Base-by-base conservation (phyloP, 306 rosid species). In the Quercus bicolor region DNA sequence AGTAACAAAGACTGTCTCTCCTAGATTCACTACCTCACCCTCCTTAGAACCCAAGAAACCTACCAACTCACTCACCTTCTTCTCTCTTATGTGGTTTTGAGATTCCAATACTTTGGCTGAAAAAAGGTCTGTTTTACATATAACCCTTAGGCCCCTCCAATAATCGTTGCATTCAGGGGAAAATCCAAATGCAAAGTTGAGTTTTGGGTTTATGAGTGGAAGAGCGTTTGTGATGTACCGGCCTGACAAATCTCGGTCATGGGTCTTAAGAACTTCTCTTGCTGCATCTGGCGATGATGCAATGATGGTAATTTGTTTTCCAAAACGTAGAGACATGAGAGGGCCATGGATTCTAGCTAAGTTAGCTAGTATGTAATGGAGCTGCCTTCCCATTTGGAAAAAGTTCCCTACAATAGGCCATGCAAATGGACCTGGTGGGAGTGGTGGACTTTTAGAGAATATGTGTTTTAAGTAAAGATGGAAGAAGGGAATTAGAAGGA, bases 211-310 rank as follows among this genome's bases (percentile, higher is more conserved):
- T 16, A 23, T 31, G 1, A 19, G 10, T 5, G 66, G 55, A 33
- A 43, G 1, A 1, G 62, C 78, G 14, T 31, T 4, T 61, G 72
- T 6, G 28, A 70, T 29, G 23, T 79, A 73, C 18, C 77, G 52
- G 16, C 61, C 77, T 45, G 52, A 79, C 9, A 79, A 21, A 4
- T 31, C 18, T 18, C 72, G 34, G 29, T 70, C 82, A 8, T 78
- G 70, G 64, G 77, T 78, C 20, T 72, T 60, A 29, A 78, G 82
- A 11, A 78, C 72, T 45, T 59, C 64, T 20, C 69, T 26, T 8
- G 77, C 77, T 33, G 77, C 71, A 1, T 57, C n/a, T 5, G 82
- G 82, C 7, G 77, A 72, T 23, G 82, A 78, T 9, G 57, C 82
- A 29, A 78, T 56, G 18, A 78, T 24, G 16, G 28, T 13, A 37